Conservation (phyloP, 306 rosid genomes). For the Vachellia collinsii region DNA sequence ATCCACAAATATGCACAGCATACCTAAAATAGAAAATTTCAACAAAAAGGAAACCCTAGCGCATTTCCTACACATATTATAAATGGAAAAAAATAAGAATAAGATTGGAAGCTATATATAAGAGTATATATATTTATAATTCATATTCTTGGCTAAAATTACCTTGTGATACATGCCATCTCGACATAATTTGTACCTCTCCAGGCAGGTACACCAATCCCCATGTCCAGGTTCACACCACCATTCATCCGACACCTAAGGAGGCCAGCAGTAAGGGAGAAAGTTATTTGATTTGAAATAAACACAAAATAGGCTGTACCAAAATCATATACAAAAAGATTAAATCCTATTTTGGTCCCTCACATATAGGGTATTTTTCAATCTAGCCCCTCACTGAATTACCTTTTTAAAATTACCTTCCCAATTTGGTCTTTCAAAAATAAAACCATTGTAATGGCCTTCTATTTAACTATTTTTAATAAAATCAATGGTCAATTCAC, state of each 20-base stretch:
- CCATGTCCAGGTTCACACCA: conserved; percentile 99
- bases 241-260: conserved; percentile 92
- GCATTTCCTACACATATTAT: not conserved
- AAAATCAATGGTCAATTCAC: not conserved
- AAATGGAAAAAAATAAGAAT: not conserved
- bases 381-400: not conserved
- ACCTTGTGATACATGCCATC: conserved; percentile 99
- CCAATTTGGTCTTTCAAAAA: not conserved
- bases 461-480: not conserved
- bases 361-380: not conserved
- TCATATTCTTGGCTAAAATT: conserved; percentile 38
- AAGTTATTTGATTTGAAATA: conserved; percentile 14
- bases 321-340: not conserved
- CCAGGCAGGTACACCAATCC: conserved; percentile 93
- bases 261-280: conserved; percentile 26
- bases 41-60: not conserved
- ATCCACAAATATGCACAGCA: not conserved
- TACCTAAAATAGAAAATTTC: not conserved
- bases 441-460: not conserved
- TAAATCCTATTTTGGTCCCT: not conserved
- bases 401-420: not conserved
- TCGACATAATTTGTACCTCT: conserved; percentile 80
- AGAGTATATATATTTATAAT: not conserved
- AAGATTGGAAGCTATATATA: not conserved
- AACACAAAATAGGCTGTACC: not conserved